phyloP scores from a whole-genome alignment of 2,329 filamentous ascomycete species.

The Colletotrichum noveboracense region DNA sequence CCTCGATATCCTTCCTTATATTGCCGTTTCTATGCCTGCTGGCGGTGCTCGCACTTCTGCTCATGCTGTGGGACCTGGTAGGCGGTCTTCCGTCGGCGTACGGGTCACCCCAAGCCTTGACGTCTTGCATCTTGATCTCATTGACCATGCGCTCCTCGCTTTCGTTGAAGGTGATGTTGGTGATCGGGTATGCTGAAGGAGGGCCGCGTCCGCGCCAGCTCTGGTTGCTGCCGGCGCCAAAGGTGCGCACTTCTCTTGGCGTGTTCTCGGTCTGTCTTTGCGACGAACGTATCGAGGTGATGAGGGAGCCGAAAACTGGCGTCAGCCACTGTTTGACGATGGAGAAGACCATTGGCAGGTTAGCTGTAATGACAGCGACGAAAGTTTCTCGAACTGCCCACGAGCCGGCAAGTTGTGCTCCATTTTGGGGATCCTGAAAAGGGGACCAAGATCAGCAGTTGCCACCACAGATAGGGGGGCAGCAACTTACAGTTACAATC shows the following conservation, averaged over 20 bases:
- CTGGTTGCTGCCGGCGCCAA: slow-evolving; percentile 40
- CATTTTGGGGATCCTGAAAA: slow-evolving; percentile 27
- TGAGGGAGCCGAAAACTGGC: slow-evolving; percentile 35
- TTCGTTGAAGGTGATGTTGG: slow-evolving; percentile 42
- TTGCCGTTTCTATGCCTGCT: not conserved
- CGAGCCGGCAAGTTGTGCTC: slow-evolving; percentile 13
- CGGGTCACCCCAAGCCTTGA: slow-evolving; percentile 11
- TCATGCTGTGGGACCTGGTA: not conserved
- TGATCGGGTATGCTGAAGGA: slow-evolving; percentile 37
- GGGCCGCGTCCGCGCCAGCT: slow-evolving; percentile 35
- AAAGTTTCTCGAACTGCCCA: slow-evolving; percentile 44
- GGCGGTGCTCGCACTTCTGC: not conserved
- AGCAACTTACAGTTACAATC: slow-evolving; percentile 26
- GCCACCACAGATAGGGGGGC: not conserved
- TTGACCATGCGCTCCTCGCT: slow-evolving; percentile 47
- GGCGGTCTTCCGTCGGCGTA: slow-evolving; percentile 53
- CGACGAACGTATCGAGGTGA: slow-evolving; percentile 40
- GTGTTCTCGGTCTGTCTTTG: slow-evolving; percentile 39
- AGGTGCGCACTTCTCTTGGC: slow-evolving; percentile 42
- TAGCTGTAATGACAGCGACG: slow-evolving; percentile 42
- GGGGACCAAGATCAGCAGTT: not conserved
- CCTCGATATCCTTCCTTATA: not conserved
- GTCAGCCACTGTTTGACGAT: slow-evolving; percentile 41
- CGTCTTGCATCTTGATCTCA: slow-evolving; percentile 43
- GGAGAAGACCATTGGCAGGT: slow-evolving; percentile 46